Evolutionary conservation across 2,329 filamentous ascomycete genomes (phyloP).

Genomic region (Byssothecium circinans): DNA sequence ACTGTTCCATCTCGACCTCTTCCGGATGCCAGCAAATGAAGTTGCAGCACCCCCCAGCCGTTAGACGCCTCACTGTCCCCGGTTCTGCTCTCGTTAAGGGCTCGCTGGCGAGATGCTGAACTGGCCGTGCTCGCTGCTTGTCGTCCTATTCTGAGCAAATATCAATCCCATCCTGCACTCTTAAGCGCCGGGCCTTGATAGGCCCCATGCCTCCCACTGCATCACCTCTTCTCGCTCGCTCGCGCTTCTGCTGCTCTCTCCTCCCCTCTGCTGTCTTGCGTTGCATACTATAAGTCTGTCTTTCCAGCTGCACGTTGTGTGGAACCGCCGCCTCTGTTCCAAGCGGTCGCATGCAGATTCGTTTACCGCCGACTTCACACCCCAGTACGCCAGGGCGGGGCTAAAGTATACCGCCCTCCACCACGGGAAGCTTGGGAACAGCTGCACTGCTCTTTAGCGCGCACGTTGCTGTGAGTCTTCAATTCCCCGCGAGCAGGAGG

Average conservation of each 20-base stretch:
- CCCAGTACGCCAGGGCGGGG: conserved; percentile 38
- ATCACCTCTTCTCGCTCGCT: conserved; percentile 32
- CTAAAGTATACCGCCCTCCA: conserved; percentile 41
- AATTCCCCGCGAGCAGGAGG: conserved; percentile 34
- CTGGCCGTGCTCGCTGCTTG: conserved; percentile 22
- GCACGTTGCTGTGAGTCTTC: conserved; percentile 42
- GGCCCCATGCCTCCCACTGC: conserved; percentile 32
- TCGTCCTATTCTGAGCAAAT: conserved; percentile 42
- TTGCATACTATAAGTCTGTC: conserved; percentile 25
- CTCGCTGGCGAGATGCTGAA: conserved; percentile 23
- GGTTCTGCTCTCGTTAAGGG: conserved; percentile 27
- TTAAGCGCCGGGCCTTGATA: conserved; percentile 45
- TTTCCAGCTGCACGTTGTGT: conserved; percentile 40
- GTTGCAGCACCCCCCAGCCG: conserved; percentile 26
- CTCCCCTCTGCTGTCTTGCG: conserved; percentile 22
- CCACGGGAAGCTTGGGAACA: conserved; percentile 34
- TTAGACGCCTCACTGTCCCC: conserved; percentile 38
- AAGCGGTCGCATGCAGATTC: conserved; percentile 48
- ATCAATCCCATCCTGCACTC: conserved; percentile 34
- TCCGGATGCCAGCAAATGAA: conserved; percentile 31
- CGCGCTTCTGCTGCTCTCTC: conserved; percentile 35
- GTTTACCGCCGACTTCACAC: conserved; percentile 35
- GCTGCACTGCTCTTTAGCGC: conserved; percentile 41
- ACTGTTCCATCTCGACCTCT: conserved; percentile 29
- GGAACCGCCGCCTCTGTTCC: conserved; percentile 23